Evolutionary conservation across 2,329 filamentous ascomycete species (phyloP).

Genomic region (Ceratocystis albifundus): DNA sequence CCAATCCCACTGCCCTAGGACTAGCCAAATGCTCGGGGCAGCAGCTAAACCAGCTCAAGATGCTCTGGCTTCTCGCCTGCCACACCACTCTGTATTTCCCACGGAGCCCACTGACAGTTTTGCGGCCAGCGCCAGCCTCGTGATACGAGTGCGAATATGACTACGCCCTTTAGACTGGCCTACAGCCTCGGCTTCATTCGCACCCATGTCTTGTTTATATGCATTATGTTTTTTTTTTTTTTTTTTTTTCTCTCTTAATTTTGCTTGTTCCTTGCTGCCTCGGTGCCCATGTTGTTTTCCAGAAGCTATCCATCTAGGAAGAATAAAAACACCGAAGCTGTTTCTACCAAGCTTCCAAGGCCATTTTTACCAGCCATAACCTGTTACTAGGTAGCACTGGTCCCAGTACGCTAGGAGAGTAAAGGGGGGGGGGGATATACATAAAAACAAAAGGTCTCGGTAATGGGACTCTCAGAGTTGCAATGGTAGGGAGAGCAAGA

Average conservation of each 20-base stretch:
- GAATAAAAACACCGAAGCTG: not conserved
- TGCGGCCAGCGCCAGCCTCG: not conserved
- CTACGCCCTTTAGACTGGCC: not conserved
- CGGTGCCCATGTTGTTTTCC: not conserved
- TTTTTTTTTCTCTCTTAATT: not conserved
- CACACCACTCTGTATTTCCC: not conserved
- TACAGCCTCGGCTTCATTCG: not conserved
- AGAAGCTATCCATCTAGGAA: not conserved
- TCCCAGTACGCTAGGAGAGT: not conserved
- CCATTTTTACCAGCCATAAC: not conserved
- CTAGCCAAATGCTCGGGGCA: not conserved
- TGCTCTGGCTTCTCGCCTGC: not conserved
- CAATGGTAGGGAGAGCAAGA: not conserved
- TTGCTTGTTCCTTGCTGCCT: not conserved
- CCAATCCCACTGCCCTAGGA: not conserved
- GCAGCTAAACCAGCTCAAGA: not conserved
- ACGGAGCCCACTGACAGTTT: not conserved
- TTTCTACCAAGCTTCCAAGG: not conserved
- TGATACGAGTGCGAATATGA: not conserved
- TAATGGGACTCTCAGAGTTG: not conserved
- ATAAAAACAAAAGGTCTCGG: not conserved
- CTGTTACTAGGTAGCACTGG: not conserved
- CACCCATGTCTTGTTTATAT: conserved; percentile 2
- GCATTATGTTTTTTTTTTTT: too few relatives aligned
- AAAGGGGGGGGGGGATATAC: not conserved